Percentiles rank a stretch among this genome's conserved stretches.
phyloP scores from a whole-genome alignment of 2,329 filamentous ascomycete species.

The Aspergillus spinulosporus region DNA sequence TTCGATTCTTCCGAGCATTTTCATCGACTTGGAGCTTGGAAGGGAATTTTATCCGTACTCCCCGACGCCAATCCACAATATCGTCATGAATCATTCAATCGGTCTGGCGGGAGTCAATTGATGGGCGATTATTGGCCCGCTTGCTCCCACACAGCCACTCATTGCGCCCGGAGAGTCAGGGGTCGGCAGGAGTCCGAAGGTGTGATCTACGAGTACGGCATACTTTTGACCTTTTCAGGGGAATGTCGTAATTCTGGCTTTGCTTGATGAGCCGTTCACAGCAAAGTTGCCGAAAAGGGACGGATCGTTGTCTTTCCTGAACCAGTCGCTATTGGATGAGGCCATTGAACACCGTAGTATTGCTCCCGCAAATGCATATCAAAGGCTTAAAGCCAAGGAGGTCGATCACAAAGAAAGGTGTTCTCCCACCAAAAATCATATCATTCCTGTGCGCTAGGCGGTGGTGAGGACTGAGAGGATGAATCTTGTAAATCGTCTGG shows the following conservation, averaged over 20 bases:
- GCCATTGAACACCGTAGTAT: constrained; percentile 19
- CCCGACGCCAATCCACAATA: background rate
- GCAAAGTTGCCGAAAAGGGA: background rate
- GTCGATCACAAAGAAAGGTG: background rate
- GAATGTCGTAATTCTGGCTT: constrained; percentile 3
- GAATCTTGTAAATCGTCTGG: constrained; percentile 52
- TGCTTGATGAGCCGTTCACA: background rate
- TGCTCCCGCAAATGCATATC: constrained; percentile 16
- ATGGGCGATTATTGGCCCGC: background rate
- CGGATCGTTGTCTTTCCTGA: constrained; percentile 19
- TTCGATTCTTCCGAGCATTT: background rate
- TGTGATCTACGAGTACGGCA: constrained; percentile 3
- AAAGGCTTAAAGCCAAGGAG: constrained; percentile 4
- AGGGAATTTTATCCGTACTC: background rate
- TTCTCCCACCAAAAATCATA: background rate
- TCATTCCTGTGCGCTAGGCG: constrained; percentile 33
- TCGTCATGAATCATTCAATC: background rate
- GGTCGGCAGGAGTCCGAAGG: background rate
- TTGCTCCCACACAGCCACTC: background rate
- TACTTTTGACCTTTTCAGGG: background rate
- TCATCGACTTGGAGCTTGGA: background rate
- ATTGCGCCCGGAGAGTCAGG: background rate
- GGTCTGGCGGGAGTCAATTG: background rate
- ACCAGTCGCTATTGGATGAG: constrained; percentile 12
- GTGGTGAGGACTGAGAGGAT: constrained; percentile 37